phyloP scores from a whole-genome alignment of 768 basidiomycete species.

The Rossbeevera mucosa region DNA sequence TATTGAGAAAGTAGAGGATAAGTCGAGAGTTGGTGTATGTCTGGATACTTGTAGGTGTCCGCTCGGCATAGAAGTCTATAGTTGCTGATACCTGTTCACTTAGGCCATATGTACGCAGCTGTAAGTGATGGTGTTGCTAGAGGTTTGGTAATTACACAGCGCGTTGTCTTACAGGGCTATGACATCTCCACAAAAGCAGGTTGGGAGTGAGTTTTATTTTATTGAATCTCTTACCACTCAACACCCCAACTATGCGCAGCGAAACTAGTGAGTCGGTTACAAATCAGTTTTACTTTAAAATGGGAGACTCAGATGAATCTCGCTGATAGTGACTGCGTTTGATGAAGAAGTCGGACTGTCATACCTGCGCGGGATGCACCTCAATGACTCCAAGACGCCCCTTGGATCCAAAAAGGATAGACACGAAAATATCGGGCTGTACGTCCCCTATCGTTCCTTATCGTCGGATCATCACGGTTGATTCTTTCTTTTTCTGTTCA shows the following conservation, averaged over 20 bases:
- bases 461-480: background rate
- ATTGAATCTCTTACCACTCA: background rate
- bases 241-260: conserved; percentile 11
- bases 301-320: background rate
- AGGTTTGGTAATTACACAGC: background rate
- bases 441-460: conserved; percentile 34
- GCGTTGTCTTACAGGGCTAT: conserved; percentile 51
- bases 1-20: conserved; percentile 66
- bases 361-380: conserved; percentile 78
- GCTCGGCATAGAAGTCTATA: background rate
- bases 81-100: background rate
- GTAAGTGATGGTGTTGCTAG: conserved; percentile 52
- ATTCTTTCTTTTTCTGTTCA: background rate
- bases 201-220: conserved; percentile 53
- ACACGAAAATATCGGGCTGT: conserved; percentile 85
- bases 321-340: conserved; percentile 54
- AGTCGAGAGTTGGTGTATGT: conserved; percentile 74
- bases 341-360: conserved; percentile 62
- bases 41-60: conserved; percentile 71
- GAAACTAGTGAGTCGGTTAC: conserved; percentile 19
- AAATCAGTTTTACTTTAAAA: background rate
- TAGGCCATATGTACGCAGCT: conserved; percentile 77
- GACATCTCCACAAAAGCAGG: conserved; percentile 70
- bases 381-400: conserved; percentile 76
- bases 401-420: conserved; percentile 66